Percentiles rank a stretch among this genome's conserved stretches.
Conservation (phyloP, 2,329 filamentous ascomycete species). For the Phialophora verrucosa region DNA sequence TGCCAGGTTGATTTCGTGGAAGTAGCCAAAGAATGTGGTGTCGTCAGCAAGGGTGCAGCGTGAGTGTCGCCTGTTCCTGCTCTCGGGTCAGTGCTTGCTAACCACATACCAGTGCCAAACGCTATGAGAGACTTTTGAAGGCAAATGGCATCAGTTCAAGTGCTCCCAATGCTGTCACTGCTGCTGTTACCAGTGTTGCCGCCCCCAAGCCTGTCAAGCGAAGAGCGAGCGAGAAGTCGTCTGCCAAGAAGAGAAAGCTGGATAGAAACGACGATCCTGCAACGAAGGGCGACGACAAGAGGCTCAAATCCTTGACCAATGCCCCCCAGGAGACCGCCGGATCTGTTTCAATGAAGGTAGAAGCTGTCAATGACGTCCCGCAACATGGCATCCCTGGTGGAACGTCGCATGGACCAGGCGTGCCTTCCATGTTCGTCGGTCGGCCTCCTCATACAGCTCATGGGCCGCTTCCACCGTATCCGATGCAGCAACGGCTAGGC, state of each 20-base stretch:
- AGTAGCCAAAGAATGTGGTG: conserved; percentile 68
- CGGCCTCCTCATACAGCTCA: neutral
- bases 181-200: neutral
- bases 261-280: conserved; percentile 5
- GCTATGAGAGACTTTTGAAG: conserved; percentile 71
- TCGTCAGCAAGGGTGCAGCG: conserved; percentile 72
- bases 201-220: conserved; percentile 14
- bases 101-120: conserved; percentile 61
- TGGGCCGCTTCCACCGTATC: conserved; percentile 1
- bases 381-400: neutral
- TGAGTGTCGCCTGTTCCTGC: conserved; percentile 51
- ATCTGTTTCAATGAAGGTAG: conserved; percentile 2
- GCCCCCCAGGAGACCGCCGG: conserved; percentile 7
- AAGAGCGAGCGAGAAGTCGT: conserved; percentile 16
- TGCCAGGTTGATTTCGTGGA: conserved; percentile 67
- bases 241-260: conserved; percentile 25
- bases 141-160: conserved; percentile 55
- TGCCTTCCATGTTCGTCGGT: conserved; percentile 8
- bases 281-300: neutral
- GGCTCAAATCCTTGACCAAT: neutral
- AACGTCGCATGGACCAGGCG: neutral
- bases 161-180: neutral
- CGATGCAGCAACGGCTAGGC: neutral
- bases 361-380: neutral
- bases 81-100: conserved; percentile 6